phyloP scores from a whole-genome alignment of 352 stramenopile genomes.

The Globisporangium yorkense region DNA sequence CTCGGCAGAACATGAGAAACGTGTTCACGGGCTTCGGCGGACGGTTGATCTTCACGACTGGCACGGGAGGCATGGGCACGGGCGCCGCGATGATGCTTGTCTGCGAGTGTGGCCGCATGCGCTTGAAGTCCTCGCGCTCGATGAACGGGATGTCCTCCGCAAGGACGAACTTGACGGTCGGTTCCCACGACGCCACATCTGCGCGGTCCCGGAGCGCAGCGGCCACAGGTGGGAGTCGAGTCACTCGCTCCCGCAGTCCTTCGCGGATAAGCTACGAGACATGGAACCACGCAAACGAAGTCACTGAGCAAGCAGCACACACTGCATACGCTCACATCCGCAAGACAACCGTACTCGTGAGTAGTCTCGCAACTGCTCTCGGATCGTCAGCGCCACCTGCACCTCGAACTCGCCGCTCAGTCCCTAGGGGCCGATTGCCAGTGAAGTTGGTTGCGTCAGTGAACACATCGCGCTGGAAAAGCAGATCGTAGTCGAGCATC shows the following conservation, averaged over 20 bases:
- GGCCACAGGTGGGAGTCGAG: conserved; percentile 45
- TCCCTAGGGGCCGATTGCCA: conserved; percentile 21
- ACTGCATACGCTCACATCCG: neutral
- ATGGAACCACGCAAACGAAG: neutral
- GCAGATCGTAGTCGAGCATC: neutral
- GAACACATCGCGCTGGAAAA: neutral
- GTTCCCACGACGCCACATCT: conserved; percentile 55
- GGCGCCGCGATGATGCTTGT: conserved; percentile 30
- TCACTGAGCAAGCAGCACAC: neutral
- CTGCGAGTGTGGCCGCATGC: conserved; percentile 63
- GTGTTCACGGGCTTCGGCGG: conserved; percentile 81
- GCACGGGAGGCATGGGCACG: conserved; percentile 15
- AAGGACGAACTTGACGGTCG: conserved; percentile 69
- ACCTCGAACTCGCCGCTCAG: conserved; percentile 76
- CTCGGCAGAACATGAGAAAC: conserved; percentile 80
- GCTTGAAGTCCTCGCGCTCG: conserved; percentile 76
- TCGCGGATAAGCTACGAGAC: conserved; percentile 59
- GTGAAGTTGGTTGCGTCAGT: neutral
- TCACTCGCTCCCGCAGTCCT: conserved; percentile 54
- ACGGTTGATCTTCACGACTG: conserved; percentile 45
- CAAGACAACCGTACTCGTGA: conserved; percentile 31
- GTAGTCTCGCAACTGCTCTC: conserved; percentile 73
- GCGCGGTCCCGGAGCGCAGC: conserved; percentile 54
- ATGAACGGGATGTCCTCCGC: conserved; percentile 67
- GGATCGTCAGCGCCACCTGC: conserved; percentile 71